Evolutionary conservation across 768 basidiomycete species (phyloP).

Genomic region (Collybia nuda): DNA sequence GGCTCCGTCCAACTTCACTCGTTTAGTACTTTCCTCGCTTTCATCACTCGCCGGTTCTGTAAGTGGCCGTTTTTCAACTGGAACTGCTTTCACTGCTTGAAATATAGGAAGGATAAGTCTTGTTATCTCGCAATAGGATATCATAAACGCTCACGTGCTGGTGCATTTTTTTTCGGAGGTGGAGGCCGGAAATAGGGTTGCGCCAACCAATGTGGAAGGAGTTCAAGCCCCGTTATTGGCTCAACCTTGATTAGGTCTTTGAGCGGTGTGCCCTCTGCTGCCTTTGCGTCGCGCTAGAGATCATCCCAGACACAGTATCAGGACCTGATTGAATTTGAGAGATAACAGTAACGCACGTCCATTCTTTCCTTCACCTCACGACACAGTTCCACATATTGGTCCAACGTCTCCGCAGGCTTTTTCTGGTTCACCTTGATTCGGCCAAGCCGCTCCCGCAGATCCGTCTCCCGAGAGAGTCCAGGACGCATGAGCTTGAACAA

Average conservation of each 20-base stretch:
- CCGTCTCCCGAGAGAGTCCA: conserved; percentile 60
- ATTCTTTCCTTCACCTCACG: conserved; percentile 60
- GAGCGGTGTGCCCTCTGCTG: conserved; percentile 18
- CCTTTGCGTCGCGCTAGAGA: conserved; percentile 47
- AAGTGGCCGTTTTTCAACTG: too few species aligned
- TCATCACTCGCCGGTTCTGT: too few species aligned
- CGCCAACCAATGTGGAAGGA: conserved; percentile 48
- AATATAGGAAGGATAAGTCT: too few species aligned
- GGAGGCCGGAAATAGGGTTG: conserved; percentile 66
- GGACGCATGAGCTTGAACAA: conserved; percentile 91
- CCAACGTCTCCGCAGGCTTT: conserved; percentile 26
- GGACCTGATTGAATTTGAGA: conserved; percentile 6
- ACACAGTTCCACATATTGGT: conserved; percentile 52
- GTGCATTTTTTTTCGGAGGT: background rate
- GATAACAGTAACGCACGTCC: conserved; percentile 26
- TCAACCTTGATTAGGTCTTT: conserved; percentile 34
- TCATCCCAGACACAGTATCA: conserved; percentile 2
- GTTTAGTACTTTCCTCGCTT: too few species aligned
- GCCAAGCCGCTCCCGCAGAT: conserved; percentile 75
- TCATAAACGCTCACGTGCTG: too few species aligned
- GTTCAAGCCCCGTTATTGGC: conserved; percentile 31
- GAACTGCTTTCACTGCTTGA: too few species aligned
- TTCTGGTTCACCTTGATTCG: conserved; percentile 31
- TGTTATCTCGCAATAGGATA: too few species aligned
- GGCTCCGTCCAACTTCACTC: too few species aligned